These are phyloP conservation scores for Kitagawia praeruptora DNA, from an alignment of 129 eudicot species.

Conservation along the genomic window DNA sequence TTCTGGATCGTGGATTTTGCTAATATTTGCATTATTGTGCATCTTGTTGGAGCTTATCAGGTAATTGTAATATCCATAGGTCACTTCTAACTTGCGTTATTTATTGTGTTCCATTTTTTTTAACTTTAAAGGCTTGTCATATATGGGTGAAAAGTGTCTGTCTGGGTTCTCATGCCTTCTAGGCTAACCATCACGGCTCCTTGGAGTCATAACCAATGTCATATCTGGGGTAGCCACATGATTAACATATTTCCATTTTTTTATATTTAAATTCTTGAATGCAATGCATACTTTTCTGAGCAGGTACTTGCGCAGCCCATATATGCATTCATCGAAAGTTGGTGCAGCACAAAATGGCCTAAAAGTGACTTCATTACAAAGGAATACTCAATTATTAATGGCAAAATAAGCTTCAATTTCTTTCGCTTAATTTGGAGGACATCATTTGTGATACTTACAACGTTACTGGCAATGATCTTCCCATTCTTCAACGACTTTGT, in stretches of 20 bases:
- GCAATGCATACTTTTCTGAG: not conserved
- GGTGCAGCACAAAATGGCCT: slow-evolving; percentile 11
- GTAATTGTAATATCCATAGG: not conserved
- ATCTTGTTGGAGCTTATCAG: no score
- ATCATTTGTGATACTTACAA: slow-evolving; percentile 11
- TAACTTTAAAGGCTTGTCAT: not conserved
- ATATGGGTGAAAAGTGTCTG: no score
- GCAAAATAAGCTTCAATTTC: slow-evolving; percentile 7
- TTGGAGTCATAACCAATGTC: not conserved
- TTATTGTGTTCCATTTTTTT: not conserved
- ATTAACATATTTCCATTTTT: not conserved
- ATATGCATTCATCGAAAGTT: not conserved
- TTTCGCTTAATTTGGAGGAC: slow-evolving; percentile 23
- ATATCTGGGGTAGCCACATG: not conserved
- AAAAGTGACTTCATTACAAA: slow-evolving; percentile 11
- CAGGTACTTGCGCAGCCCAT: not conserved
- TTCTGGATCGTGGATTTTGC: no score
- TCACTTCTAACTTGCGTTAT: not conserved
- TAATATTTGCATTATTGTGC: no score
- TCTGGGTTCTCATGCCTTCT: not conserved
- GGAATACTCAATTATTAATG: not conserved
- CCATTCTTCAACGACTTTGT: no score
- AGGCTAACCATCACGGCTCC: not conserved
- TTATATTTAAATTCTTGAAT: not conserved
- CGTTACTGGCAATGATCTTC: not conserved